These are phyloP conservation scores for Pleurotus salmoneostramineus DNA, from an alignment of 768 basidiomycete species.

Conservation along the genomic window DNA sequence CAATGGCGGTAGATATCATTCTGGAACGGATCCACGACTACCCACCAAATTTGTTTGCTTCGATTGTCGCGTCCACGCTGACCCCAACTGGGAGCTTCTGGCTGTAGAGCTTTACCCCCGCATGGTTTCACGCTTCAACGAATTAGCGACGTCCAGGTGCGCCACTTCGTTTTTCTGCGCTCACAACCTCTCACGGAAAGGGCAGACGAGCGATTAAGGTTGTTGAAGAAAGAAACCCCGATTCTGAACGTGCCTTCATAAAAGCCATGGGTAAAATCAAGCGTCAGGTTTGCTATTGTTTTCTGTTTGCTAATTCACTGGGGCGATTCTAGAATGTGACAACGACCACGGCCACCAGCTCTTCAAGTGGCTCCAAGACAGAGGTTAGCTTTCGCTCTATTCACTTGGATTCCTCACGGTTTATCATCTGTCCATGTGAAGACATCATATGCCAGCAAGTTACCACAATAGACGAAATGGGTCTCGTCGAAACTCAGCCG, in stretches of 20 bases:
- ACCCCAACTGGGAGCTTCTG: constrained; percentile 69
- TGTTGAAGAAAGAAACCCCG: constrained; percentile 45
- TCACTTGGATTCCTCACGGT: neutral
- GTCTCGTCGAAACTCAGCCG: constrained; percentile 37
- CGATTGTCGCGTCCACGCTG: constrained; percentile 67
- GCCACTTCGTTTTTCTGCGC: neutral
- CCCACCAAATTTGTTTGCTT: constrained; percentile 67
- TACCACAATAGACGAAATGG: constrained; percentile 45
- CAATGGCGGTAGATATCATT: constrained; percentile 51
- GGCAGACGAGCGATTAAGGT: constrained; percentile 67
- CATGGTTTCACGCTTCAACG: constrained; percentile 62
- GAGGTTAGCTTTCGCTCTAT: constrained; percentile 40
- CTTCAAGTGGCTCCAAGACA: constrained; percentile 64
- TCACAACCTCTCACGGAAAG: neutral
- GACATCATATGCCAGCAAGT: constrained; percentile 58
- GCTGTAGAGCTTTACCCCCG: constrained; percentile 50
- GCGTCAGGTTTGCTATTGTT: neutral
- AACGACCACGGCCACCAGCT: constrained; percentile 37
- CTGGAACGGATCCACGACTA: constrained; percentile 49
- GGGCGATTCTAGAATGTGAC: neutral
- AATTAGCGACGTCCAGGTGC: constrained; percentile 70
- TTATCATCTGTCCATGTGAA: constrained; percentile 17
- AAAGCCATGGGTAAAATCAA: constrained; percentile 47
- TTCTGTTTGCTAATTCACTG: neutral
- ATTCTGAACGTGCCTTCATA: constrained; percentile 47